Evolutionary conservation across 75 land plant species (phyloP).

Genomic region (Sequoia sempervirens): DNA sequence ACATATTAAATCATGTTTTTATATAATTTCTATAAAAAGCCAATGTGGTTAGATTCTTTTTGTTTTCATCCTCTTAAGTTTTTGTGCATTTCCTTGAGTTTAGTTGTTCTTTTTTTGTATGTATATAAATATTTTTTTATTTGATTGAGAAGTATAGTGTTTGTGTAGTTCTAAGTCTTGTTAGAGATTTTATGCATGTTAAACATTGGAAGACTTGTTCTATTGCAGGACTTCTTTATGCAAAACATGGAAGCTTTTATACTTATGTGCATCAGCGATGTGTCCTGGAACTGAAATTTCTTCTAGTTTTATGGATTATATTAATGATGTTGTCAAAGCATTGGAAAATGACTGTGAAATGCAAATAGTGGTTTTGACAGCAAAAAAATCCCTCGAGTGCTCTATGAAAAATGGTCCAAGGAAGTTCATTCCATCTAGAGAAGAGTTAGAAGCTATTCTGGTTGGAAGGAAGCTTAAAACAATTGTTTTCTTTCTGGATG

Average conservation of each 20-base stretch:
- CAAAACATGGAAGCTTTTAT: constrained; percentile 41
- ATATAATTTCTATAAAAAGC: not conserved
- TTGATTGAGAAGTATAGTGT: too few species aligned
- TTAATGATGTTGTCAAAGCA: constrained; percentile 33
- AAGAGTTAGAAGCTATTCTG: constrained; percentile 39
- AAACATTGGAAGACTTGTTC: not conserved
- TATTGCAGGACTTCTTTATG: constrained; percentile 21
- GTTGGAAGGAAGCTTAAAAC: constrained; percentile 29
- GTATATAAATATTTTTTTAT: not conserved
- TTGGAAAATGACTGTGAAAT: constrained; percentile 18
- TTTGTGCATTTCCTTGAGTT: not conserved
- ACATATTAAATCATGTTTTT: not conserved
- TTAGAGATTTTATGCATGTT: not conserved
- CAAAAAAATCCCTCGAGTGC: constrained; percentile 32
- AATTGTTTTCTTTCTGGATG: constrained; percentile 41
- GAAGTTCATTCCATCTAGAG: constrained; percentile 20
- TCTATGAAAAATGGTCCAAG: constrained; percentile 37
- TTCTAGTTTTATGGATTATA: constrained; percentile 31
- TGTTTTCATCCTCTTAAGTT: not conserved
- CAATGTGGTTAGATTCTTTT: not conserved
- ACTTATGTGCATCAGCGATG: constrained; percentile 39
- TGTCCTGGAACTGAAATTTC: constrained; percentile 37
- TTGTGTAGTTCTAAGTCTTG: not conserved
- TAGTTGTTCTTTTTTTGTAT: not conserved
- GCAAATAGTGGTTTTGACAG: constrained; percentile 24